Evolutionary conservation across 1,284 basidiomycete genomes (phyloP), one percentile per base, ranked within the genome.

Genomic region (Volvariella surrecta): DNA sequence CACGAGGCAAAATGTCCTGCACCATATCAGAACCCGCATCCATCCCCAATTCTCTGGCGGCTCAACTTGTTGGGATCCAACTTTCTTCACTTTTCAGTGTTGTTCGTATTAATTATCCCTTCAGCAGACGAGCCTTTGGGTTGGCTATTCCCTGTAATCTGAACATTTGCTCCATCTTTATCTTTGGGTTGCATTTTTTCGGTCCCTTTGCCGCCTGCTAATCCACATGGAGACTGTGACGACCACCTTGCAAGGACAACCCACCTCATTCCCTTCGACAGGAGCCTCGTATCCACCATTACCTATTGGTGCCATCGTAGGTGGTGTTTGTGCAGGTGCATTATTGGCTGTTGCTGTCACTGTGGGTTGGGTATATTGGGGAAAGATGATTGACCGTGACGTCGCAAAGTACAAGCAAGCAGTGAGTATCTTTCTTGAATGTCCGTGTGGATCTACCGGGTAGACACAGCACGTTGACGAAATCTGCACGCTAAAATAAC

Each of bases 311-410:
- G 69, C 73, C 4, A 73, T 79, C 48, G 71, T 63, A 4, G 75
- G 75, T 7, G 76, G 75, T 2, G 58, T 66, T 1, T 60, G 54
- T 1, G 75, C 61, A 1, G 76, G 77, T 15, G 63, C 67, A 18
- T 43, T 67, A 7, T 58, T 79, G 13, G 74, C 73, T 4, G 45
- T 76, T 7, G 49, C 62, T 3, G 59, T 62, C 4, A 67, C 70
- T 4, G 47, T 69, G 31, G 59, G 58, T 16, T 81, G 74, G 73
- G 58, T 65, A 21, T 67, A 62, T 48, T 78, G 76, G 75, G 68
- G 71, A 13, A 61, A 57, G 50, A 58, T 57, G 22, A 67, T 71
- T 46, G 66, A 69, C 49, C 61, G 61, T 22, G 54, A 57, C 32
- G 58, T 64, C 43, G 54, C 52, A 31, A 62, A 64, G 50, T 51